Percentiles rank a stretch among this genome's conserved stretches.
Conservation (phyloP, 345 rosid species). For the Ceriops tagal region DNA sequence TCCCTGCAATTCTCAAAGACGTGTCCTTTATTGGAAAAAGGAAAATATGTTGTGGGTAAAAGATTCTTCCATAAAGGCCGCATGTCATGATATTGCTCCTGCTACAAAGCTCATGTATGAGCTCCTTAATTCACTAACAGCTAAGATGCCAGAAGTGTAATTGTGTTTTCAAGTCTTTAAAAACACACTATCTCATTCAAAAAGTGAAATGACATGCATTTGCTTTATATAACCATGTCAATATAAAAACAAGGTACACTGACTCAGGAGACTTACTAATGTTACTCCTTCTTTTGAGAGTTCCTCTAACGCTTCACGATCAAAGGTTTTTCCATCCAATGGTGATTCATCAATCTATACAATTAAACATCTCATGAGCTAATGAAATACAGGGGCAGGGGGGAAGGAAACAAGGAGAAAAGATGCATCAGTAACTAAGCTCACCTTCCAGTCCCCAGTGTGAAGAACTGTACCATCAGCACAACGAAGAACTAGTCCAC, state of each 20-base stretch:
- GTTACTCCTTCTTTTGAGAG: conserved; percentile 98
- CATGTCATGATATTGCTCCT: too few species aligned
- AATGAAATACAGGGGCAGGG: not conserved
- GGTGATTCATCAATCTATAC: conserved; percentile 95
- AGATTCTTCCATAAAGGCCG: too few species aligned
- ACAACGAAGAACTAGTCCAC: conserved; percentile 92
- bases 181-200: not conserved
- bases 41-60: too few species aligned
- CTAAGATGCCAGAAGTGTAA: not conserved
- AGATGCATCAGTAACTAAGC: conserved; percentile 8
- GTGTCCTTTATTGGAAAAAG: too few species aligned
- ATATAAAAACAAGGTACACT: conserved; percentile 5
- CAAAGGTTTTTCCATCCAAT: conserved; percentile 82
- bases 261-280: conserved; percentile 52
- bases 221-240: not conserved
- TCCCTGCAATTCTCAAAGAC: too few species aligned
- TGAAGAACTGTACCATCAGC: conserved; percentile 97
- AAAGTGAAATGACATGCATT: conserved; percentile 4
- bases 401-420: conserved; percentile 1
- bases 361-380: conserved; percentile 25
- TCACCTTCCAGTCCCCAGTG: conserved; percentile 99
- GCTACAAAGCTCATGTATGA: too few species aligned
- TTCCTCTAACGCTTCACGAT: conserved; percentile 77
- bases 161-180: not conserved
- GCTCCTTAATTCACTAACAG: not conserved